Base-by-base conservation (phyloP, 257 asterid genomes). In the Solanum sejunctum region DNA sequence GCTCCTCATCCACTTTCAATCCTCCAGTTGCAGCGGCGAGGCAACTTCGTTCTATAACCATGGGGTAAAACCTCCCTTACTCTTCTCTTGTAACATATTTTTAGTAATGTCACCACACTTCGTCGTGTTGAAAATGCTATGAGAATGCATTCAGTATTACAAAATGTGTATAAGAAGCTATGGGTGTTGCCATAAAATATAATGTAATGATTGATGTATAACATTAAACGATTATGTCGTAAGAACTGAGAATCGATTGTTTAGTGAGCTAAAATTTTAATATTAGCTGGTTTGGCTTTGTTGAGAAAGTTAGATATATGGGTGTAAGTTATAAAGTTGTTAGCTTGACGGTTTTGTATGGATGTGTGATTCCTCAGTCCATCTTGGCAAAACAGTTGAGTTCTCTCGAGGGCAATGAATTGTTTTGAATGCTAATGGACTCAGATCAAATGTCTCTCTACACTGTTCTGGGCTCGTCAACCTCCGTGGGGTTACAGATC, bases 341-440 rank as follows among this genome's bases (percentile, higher is more conserved):
- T 63, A 41, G 17, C 28, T 20, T 49, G 28, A 57, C 10, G 5
- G 57, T 28, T 58, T 36, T 12, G 36, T 81, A 12, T 12, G 84
- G n/a, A 39, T 58, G 72, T 17, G 1, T 36, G 57, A 39, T 81
- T 81, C n/a, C 32, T 15, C 28, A 88, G 93, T 92, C 93, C 93
- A 91, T 92, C 93, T 92, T 91, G 93, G 93, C 94, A 88, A 90
- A 91, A 87, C 91, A 82, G 90, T 83, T 54, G 88, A 89, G 91
- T 87, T 64, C 51, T 84, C 47, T 66, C 9, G 15, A 12, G 75
- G 85, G 88, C 86, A 16, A 84, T 92, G 92, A 86, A 84, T 88
- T 86, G 92, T 84, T 92, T 90, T 92, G 94, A 91, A 91, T 92
- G 94, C 92, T 88, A 87, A 88, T 92, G 93, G 94, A 90, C 92